These are phyloP conservation scores for Ceratobasidium sp. DNA, from an alignment of 1,284 basidiomycete genomes.

Conservation along the genomic window DNA sequence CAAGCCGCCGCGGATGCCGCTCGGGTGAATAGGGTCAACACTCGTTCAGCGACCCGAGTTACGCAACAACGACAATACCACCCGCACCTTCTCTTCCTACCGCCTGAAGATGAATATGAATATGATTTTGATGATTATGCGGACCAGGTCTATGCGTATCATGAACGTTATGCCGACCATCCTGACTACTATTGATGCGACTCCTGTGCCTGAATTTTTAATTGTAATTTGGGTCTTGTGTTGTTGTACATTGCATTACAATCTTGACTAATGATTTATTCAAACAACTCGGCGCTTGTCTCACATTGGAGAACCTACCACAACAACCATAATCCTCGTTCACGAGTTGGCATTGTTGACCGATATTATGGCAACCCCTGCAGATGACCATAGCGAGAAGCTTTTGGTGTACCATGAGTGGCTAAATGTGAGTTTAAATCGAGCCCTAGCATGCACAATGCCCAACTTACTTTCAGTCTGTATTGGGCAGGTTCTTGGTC, in stretches of 20 bases:
- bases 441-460: background rate
- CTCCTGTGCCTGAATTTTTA: background rate
- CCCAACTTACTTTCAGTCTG: background rate
- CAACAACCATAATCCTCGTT: too few species aligned
- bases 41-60: background rate
- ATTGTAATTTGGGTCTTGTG: background rate
- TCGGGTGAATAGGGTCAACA: background rate
- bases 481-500: constrained; percentile 53
- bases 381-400: constrained; percentile 40
- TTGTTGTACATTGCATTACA: background rate
- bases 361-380: constrained; percentile 39
- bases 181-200: background rate
- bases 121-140: background rate
- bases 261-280: background rate
- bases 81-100: background rate
- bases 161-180: background rate
- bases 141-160: constrained; percentile 7
- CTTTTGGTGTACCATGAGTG: constrained; percentile 39
- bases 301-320: constrained; percentile 13
- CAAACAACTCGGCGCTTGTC: constrained; percentile 6
- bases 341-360: too few species aligned
- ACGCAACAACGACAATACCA: background rate
- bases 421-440: constrained; percentile 34
- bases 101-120: background rate
- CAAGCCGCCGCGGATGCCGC: background rate